Evolutionary conservation across 495 filamentous ascomycete species (phyloP), one percentile per base, ranked within the genome.

Genomic region (Lasiosphaeria miniovina): DNA sequence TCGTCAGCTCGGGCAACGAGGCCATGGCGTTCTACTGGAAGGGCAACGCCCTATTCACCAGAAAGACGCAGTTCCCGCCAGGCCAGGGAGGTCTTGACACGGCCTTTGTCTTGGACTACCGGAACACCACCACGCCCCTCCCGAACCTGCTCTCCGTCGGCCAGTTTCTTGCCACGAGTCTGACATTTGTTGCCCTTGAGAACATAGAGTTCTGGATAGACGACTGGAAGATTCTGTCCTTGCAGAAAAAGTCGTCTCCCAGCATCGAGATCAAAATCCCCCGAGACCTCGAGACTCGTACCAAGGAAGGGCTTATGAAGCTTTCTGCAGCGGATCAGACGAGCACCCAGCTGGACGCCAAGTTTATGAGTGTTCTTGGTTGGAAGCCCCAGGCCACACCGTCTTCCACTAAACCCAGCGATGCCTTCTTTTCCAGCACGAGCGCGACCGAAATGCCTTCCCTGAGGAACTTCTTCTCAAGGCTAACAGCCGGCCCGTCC

Each of bases 11-110:
- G 0, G 95, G 94, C 3, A 83, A 82, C 53, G 84, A 94, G 68
- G 93, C 90, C 31, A 95, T 99, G 90, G 93, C 93, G 10, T 99
- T 99, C 71, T 98, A 96, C 75, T 99, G 95, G 95, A 97, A 96
- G 71, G 90, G 87, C 15, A 96, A 97, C 71, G 89, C 90, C 6
- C 80, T 99, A 4, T 97, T 94, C 69, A 99, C 95, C 4, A 87
- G 91, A 65, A 84, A 87, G 54, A 74, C 90, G 36, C 85, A 86
- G 68, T 68, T 97, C 6, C 83, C 88, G 4, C 77, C 82, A 51
- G 78, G 79, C 7, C 78, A 91, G 51, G 77, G 67, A 6, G 84
- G 80, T 61, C 76, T 78, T 12, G 86, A 91, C 57, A 99, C 95
- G 4, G 88, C 88, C 50, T 99, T 99, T 66, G 84, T 96, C 31